Conservation (phyloP, 1,284 basidiomycete genomes). For the Cutaneotrichosporon sp. region DNA sequence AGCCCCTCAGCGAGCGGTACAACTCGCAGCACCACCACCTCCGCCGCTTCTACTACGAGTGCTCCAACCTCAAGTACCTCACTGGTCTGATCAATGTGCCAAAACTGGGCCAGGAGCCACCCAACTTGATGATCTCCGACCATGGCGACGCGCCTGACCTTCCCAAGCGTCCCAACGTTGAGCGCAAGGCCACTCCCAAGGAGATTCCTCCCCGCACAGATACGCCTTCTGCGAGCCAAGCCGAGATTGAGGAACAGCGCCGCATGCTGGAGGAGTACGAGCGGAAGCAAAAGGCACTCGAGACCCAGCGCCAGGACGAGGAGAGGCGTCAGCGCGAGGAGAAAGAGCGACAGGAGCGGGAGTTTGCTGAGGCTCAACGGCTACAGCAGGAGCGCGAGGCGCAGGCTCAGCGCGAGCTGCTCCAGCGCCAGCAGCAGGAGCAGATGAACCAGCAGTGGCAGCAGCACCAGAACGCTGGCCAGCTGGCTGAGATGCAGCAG, state of each 20-base stretch:
- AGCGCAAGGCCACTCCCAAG: slow-evolving; percentile 55
- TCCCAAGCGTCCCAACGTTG: slow-evolving; percentile 71
- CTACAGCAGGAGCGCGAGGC: slow-evolving; percentile 73
- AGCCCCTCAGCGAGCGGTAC: slow-evolving; percentile 78
- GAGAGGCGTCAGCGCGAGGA: slow-evolving; percentile 70
- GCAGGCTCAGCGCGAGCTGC: slow-evolving; percentile 77
- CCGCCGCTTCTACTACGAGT: slow-evolving; percentile 95
- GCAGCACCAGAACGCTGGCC: slow-evolving; percentile 51
- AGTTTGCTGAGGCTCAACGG: slow-evolving; percentile 66
- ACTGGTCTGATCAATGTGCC: slow-evolving; percentile 94
- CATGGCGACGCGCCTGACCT: slow-evolving; percentile 72
- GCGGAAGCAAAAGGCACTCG: slow-evolving; percentile 80
- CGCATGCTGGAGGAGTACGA: slow-evolving; percentile 96
- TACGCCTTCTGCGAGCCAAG: slow-evolving; percentile 64
- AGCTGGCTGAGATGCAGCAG: slow-evolving; percentile 69
- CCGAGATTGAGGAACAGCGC: slow-evolving; percentile 85
- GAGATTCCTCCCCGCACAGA: slow-evolving; percentile 56
- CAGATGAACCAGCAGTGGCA: slow-evolving; percentile 60
- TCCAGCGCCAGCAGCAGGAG: slow-evolving; percentile 60
- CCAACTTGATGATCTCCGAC: slow-evolving; percentile 60
- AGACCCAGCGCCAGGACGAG: slow-evolving; percentile 74
- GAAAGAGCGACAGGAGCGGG: slow-evolving; percentile 75
- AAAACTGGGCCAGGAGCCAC: slow-evolving; percentile 92
- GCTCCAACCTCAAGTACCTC: slow-evolving; percentile 91
- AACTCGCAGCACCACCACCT: slow-evolving; percentile 82